Evolutionary conservation across 176 grass and related monocot genomes (phyloP).

Genomic region (Oryza brachyantha): DNA sequence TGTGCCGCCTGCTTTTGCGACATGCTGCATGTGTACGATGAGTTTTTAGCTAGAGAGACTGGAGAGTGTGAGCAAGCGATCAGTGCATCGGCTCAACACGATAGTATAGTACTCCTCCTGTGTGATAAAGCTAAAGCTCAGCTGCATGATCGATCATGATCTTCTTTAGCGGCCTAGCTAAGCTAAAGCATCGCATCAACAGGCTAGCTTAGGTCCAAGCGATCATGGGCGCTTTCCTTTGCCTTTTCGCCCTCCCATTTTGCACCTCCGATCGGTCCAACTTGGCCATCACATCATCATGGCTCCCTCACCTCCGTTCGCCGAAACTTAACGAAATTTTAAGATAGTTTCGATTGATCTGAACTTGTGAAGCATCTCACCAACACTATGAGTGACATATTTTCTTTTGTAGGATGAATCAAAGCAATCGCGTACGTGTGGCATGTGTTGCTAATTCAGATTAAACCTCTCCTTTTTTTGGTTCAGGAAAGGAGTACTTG

Average conservation of each 20-base stretch:
- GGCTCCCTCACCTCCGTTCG: conserved; percentile 2
- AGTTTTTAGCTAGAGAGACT: background rate
- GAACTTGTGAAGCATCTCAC: background rate
- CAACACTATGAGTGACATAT: background rate
- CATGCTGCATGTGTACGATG: conserved; percentile 8
- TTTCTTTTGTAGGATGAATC: background rate
- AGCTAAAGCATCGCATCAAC: background rate
- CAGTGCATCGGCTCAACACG: background rate
- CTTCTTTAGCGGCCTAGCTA: conserved; percentile 18
- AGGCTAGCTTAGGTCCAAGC: conserved; percentile 5
- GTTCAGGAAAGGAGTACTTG: background rate
- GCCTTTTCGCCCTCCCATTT: conserved; percentile 16
- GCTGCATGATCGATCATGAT: conserved; percentile 26
- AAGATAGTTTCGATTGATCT: background rate
- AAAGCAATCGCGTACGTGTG: background rate
- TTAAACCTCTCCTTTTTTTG: background rate
- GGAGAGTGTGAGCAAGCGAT: background rate
- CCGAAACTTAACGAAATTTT: background rate
- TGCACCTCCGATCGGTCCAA: conserved; percentile 12
- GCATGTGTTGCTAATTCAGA: background rate
- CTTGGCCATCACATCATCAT: conserved; percentile 37
- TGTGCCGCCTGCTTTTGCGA: conserved; percentile 42
- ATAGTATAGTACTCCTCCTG: background rate
- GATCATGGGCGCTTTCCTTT: conserved; percentile 41
- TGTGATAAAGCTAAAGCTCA: conserved; percentile 34